Conservation (phyloP, 495 filamentous ascomycete genomes). For the Aspergillus sclerotiicarbonarius region DNA sequence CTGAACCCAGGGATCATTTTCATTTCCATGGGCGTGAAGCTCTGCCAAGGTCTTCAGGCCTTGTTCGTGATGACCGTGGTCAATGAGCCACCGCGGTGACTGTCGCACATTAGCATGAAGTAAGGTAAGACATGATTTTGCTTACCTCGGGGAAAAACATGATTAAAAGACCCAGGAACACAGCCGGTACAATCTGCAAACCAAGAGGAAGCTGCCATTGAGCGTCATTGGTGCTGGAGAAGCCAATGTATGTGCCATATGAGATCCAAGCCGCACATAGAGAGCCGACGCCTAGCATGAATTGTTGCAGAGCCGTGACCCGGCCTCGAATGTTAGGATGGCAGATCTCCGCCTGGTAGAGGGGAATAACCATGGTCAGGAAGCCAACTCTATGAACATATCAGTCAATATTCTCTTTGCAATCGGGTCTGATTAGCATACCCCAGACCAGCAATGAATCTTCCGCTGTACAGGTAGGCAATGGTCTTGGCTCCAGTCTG, state of each 20-base stretch:
- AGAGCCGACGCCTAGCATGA: slow-evolving; percentile 45
- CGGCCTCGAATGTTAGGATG: slow-evolving; percentile 45
- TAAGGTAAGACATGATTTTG: too few relatives aligned
- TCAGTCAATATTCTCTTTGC: not conserved
- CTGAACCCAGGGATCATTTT: slow-evolving; percentile 42
- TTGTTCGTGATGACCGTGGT: slow-evolving; percentile 44
- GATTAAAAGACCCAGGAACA: slow-evolving; percentile 40
- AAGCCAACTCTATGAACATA: slow-evolving; percentile 47
- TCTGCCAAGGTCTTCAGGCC: slow-evolving; percentile 50
- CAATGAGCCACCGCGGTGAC: slow-evolving; percentile 59
- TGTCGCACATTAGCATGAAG: slow-evolving; percentile 4
- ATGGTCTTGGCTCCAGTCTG: slow-evolving; percentile 40
- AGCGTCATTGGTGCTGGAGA: slow-evolving; percentile 42
- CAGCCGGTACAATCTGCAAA: slow-evolving; percentile 42
- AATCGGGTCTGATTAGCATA: slow-evolving; percentile 34
- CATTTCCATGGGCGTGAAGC: slow-evolving; percentile 48
- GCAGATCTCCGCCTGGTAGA: slow-evolving; percentile 47
- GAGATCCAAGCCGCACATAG: slow-evolving; percentile 42
- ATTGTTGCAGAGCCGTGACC: slow-evolving; percentile 43
- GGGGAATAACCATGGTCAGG: slow-evolving; percentile 54
- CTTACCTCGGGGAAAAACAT: slow-evolving; percentile 50
- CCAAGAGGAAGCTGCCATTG: slow-evolving; percentile 45
- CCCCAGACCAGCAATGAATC: slow-evolving; percentile 49
- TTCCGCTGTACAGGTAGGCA: slow-evolving; percentile 38
- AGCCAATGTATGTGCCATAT: slow-evolving; percentile 48